Conservation (phyloP, 192 early-diverging fungal species). For the Ambispora gerdemannii region DNA sequence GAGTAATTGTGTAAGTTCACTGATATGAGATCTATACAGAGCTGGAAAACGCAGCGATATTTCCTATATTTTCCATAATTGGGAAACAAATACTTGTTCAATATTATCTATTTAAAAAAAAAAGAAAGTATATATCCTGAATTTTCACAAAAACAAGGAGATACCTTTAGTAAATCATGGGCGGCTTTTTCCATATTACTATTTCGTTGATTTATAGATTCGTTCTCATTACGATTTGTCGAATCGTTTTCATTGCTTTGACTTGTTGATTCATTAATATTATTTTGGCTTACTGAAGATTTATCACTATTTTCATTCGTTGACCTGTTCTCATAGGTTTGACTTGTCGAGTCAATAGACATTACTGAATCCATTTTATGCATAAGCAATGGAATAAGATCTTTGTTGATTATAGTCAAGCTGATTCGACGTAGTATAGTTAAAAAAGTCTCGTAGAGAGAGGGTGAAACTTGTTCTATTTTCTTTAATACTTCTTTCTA, state of each 20-base stretch:
- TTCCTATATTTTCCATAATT: too few relatives aligned
- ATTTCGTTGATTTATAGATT: too few relatives aligned
- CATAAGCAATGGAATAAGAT: conserved; percentile 59
- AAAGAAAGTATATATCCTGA: too few relatives aligned
- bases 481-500: conserved; percentile 60
- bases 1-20: conserved; percentile 45
- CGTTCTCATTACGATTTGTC: too few relatives aligned
- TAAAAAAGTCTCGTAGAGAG: conserved; percentile 65
- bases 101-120: not conserved
- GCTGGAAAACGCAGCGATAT: conserved; percentile 56
- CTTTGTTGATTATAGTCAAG: conserved; percentile 71
- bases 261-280: too few relatives aligned
- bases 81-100: not conserved
- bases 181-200: too few relatives aligned
- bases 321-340: conserved; percentile 23
- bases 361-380: conserved; percentile 38
- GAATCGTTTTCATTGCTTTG: too few relatives aligned
- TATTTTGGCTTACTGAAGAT: too few relatives aligned
- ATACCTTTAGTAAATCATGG: conserved; percentile 52
- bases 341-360: conserved; percentile 31
- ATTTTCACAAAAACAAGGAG: too few relatives aligned
- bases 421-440: conserved; percentile 73
- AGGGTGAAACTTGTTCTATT: conserved; percentile 60
- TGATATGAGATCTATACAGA: conserved; percentile 55
- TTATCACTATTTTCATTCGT: too few relatives aligned